Conservation (phyloP, 2,329 filamentous ascomycete species). For the Xylariaceae sp. region DNA sequence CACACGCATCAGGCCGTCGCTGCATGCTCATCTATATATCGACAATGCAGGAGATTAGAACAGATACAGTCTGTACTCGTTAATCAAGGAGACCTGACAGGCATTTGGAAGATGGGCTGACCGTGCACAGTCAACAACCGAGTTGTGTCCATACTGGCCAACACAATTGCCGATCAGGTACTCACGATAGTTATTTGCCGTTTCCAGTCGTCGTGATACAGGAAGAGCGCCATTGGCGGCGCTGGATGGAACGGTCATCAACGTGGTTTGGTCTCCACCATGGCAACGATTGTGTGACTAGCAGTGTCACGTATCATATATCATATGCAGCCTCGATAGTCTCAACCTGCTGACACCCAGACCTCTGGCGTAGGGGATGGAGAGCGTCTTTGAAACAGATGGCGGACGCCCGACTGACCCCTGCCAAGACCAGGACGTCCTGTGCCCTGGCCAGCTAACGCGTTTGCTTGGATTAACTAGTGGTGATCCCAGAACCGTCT, state of each 20-base stretch:
- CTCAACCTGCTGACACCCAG: conserved; percentile 5
- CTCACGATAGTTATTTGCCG: not conserved
- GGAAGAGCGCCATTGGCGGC: not conserved
- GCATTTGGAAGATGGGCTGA: too few species aligned
- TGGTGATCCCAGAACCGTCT: too few species aligned
- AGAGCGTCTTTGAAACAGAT: conserved; percentile 7
- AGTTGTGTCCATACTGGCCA: not conserved
- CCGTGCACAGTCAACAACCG: not conserved
- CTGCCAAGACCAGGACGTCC: not conserved
- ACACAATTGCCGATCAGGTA: not conserved
- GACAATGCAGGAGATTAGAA: too few species aligned
- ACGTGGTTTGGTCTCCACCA: not conserved
- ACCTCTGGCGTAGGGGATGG: not conserved
- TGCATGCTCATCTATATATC: too few species aligned
- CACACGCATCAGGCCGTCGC: too few species aligned
- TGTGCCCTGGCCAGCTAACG: not conserved
- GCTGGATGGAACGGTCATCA: not conserved
- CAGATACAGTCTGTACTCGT: too few species aligned
- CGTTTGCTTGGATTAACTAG: conserved; percentile 2
- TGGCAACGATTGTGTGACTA: conserved; percentile 2
- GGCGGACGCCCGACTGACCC: conserved; percentile 8
- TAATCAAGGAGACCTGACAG: too few species aligned
- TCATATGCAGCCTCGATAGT: not conserved
- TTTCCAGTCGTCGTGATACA: not conserved
- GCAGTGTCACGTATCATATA: not conserved